Percentiles rank a stretch among this genome's conserved stretches.
Conservation (phyloP, 306 rosid genomes). For the Heteromeles arbutifolia region DNA sequence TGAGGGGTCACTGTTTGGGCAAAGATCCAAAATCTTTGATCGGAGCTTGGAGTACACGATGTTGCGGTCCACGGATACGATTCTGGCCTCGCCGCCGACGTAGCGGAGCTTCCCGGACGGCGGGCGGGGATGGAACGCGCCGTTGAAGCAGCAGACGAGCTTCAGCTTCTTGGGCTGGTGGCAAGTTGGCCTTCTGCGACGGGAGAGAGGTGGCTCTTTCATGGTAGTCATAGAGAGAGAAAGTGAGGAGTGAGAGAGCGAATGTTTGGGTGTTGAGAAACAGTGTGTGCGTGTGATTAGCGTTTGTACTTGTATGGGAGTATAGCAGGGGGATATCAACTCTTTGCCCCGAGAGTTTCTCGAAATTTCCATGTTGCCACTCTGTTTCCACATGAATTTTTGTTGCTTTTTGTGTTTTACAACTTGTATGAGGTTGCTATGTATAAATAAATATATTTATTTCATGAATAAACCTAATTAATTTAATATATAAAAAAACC, state of each 20-base stretch:
- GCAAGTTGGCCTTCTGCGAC: constrained; percentile 5
- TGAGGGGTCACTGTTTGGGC: not conserved
- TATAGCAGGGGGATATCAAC: not conserved
- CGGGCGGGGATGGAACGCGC: constrained; percentile 2
- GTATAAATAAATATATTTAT: too few species aligned
- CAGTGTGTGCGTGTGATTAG: not conserved
- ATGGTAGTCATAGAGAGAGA: constrained; percentile 3
- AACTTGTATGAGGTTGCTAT: not conserved
- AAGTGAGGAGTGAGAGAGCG: not conserved
- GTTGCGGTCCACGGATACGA: constrained; percentile 18
- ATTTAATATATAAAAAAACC: too few species aligned
- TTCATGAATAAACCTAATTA: too few species aligned
- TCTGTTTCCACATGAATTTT: not conserved
- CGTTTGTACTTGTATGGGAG: not conserved
- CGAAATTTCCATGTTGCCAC: constrained; percentile 11
- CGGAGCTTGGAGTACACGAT: constrained; percentile 14
- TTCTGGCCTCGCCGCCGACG: constrained; percentile 25
- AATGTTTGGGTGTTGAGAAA: not conserved
- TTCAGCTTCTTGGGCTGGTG: constrained; percentile 18
- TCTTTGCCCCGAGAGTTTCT: not conserved
- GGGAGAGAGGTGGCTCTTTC: constrained; percentile 18
- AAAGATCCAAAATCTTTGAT: constrained; percentile 18
- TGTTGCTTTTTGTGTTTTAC: not conserved
- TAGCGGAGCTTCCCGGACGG: constrained; percentile 20
- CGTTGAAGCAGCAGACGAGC: constrained; percentile 25